A percentile compares a stretch with the other conserved stretches of the same genome.
These are phyloP conservation scores for Neodidymelliopsis sp. DNA, from an alignment of 2,329 filamentous ascomycete species.

Conservation along the genomic window DNA sequence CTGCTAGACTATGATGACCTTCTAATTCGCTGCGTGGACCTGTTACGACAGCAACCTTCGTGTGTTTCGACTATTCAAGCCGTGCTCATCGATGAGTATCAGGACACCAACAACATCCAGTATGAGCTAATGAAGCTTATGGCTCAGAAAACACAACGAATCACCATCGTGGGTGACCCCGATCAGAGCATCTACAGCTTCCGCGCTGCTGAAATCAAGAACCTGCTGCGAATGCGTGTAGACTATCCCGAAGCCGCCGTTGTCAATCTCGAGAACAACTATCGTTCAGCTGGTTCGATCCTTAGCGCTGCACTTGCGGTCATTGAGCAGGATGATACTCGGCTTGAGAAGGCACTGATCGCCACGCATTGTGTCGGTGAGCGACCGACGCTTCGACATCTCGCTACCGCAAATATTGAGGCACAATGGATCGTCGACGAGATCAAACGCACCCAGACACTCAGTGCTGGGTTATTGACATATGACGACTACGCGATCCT, in stretches of 20 bases:
- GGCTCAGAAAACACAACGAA: slow-evolving; percentile 73
- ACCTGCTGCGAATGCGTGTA: slow-evolving; percentile 77
- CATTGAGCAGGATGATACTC: slow-evolving; percentile 85
- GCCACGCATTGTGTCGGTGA: slow-evolving; percentile 83
- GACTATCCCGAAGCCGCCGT: slow-evolving; percentile 82
- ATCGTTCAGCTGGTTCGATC: slow-evolving; percentile 88
- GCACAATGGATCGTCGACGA: slow-evolving; percentile 90
- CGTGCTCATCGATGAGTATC: slow-evolving; percentile 95
- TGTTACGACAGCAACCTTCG: slow-evolving; percentile 74
- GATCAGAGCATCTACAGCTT: slow-evolving; percentile 99
- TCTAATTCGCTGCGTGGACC: slow-evolving; percentile 79
- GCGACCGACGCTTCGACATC: slow-evolving; percentile 77
- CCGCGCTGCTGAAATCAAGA: slow-evolving; percentile 89
- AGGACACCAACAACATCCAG: slow-evolving; percentile 95
- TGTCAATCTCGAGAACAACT: slow-evolving; percentile 90
- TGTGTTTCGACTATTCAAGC: slow-evolving; percentile 91
- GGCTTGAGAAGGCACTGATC: slow-evolving; percentile 80
- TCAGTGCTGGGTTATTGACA: slow-evolving; percentile 77
- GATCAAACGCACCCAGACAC: slow-evolving; percentile 71
- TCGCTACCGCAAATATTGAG: slow-evolving; percentile 75
- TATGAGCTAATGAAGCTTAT: slow-evolving; percentile 94
- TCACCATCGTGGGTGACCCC: slow-evolving; percentile 94
- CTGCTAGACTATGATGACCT: slow-evolving; percentile 95
- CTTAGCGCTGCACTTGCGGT: slow-evolving; percentile 80
- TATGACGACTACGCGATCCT: slow-evolving; percentile 85